These are phyloP conservation scores for Cyathus striatus DNA, from an alignment of 768 basidiomycete species.

Conservation along the genomic window DNA sequence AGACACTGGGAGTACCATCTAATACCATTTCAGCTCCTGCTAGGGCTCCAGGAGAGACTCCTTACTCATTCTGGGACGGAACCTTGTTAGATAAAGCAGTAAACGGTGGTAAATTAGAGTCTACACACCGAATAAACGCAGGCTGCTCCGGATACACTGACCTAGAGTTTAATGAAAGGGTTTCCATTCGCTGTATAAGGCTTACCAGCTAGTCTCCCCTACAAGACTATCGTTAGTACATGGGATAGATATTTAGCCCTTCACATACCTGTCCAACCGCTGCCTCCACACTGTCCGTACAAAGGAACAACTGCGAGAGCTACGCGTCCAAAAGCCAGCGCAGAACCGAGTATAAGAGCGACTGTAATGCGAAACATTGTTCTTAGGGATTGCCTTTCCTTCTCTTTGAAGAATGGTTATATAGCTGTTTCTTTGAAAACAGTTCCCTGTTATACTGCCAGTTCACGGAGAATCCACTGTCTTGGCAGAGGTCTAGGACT, in stretches of 20 bases:
- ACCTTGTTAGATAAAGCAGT: no score
- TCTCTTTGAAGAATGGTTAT: no score
- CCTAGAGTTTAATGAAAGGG: not conserved
- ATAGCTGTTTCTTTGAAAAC: no score
- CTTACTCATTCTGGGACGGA: slow-evolving; percentile 10
- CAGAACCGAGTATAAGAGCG: no score
- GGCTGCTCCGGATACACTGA: slow-evolving; percentile 10
- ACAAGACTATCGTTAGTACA: not conserved
- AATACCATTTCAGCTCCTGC: not conserved
- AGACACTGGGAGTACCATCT: slow-evolving; percentile 14
- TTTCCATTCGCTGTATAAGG: not conserved
- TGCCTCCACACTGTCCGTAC: slow-evolving; percentile 18
- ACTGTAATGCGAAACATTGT: no score
- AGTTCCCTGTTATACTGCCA: no score
- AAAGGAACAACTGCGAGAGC: slow-evolving; percentile 13
- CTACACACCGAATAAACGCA: slow-evolving; percentile 10
- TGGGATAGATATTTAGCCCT: no score
- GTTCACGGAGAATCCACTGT: no score
- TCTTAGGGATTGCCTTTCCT: no score
- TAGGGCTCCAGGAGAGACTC: not conserved
- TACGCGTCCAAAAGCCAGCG: slow-evolving; percentile 3
- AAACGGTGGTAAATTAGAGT: no score
- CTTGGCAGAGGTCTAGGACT: no score
- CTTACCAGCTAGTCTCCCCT: slow-evolving; percentile 14
- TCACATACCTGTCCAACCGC: slow-evolving; percentile 15